Base-by-base conservation (phyloP, 2,329 filamentous ascomycete species). In the Fragosphaeria purpurea region DNA sequence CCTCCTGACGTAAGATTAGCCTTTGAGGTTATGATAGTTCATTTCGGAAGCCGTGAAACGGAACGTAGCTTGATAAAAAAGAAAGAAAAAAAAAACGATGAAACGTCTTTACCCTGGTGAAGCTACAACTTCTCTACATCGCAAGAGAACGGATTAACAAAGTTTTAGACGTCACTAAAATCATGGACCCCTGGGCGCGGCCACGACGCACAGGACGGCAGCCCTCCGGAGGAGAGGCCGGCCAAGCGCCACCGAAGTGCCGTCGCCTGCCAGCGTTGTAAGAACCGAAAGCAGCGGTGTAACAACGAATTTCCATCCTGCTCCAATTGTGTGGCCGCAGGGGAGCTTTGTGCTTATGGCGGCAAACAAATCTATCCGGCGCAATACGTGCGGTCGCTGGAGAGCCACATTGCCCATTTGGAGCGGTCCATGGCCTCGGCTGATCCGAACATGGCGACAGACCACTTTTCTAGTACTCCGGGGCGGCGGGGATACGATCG, bases 231-330 rank as follows among this genome's bases (percentile, higher is more conserved):
- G 5, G 47, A 49, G 22, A 37, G 42, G 34, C 47, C 47, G 11
- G 42, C 47, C 4, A 50, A 50, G 43, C 47, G 47, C 37, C 41
- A 44, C 34, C 47, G 47, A 6, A 50, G 47, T 34, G 42, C 47
- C 22, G 35, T 50, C 10, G 47, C 47, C 12, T 50, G 47, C 31
- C 47, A 43, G 30, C 31, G 47, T 34, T 50, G 47, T 42, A 50
- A 50, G 12, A 40, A 11, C 35, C 47, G 47, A 8, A 50, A 50
- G 35, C 47, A 50, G 35, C 41, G 47, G 32, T 50, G 47, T 31
- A 42, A 50, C 37, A 50, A 50, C 7, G 47, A 45, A 42, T 50
- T 50, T 22, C 47, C 47, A 30, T 50, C 47, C 6, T 50, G 47
- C 31, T 50, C 47, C 22, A 50, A 50, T 35, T 50, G 47, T 12